A percentile compares a stretch with the other conserved stretches of the same genome.
phyloP scores from a whole-genome alignment of 2,329 filamentous ascomycete species.

The Aureobasidium melanogenum region DNA sequence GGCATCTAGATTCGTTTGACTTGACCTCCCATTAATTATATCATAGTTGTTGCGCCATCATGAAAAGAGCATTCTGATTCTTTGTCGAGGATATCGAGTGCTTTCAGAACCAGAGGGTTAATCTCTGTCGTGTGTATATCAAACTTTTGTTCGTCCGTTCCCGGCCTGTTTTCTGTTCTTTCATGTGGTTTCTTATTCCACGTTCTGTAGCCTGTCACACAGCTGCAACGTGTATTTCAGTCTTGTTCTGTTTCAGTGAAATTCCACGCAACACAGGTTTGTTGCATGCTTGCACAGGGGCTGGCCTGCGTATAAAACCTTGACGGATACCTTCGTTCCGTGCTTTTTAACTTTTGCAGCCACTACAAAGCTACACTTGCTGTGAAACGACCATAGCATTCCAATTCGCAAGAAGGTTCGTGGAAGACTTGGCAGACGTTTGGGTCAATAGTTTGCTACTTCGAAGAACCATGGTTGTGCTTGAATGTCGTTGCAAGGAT shows the following conservation, averaged over 20 bases:
- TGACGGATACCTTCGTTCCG: not conserved
- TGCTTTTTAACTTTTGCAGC: not conserved
- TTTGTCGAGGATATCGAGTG: not conserved
- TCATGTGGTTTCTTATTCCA: not conserved
- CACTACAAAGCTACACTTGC: not conserved
- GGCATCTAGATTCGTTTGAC: slow-evolving; percentile 22
- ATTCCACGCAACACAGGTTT: not conserved
- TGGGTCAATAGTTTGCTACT: not conserved
- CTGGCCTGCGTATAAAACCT: not conserved
- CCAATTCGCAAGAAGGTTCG: not conserved
- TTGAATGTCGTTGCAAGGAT: too few species aligned
- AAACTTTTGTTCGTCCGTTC: not conserved
- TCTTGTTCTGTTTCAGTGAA: not conserved
- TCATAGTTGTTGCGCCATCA: slow-evolving; percentile 3
- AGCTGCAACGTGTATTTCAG: not conserved
- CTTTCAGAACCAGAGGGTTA: not conserved
- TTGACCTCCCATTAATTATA: not conserved
- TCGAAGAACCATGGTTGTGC: not conserved
- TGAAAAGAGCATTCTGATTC: slow-evolving; percentile 1
- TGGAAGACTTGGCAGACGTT: not conserved
- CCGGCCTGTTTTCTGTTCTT: not conserved
- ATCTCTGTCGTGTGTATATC: slow-evolving; percentile 1
- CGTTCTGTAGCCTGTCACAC: not conserved
- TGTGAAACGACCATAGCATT: not conserved
- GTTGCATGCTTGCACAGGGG: not conserved